These are phyloP conservation scores for Umbelopsis sp. DNA, from an alignment of 192 early-diverging fungal genomes.

Conservation along the genomic window DNA sequence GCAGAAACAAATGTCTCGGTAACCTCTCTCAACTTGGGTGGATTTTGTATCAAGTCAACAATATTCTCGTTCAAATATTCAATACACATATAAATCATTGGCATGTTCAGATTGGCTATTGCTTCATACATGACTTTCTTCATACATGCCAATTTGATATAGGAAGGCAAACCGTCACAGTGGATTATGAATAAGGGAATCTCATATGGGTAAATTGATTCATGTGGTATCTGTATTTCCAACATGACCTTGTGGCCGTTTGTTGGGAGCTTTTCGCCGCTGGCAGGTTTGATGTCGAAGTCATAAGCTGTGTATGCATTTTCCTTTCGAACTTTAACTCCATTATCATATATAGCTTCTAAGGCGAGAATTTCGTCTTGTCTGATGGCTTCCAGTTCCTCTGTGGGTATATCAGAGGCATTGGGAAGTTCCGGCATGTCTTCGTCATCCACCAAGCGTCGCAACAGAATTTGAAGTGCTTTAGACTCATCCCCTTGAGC, in stretches of 20 bases:
- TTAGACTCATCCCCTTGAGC: constrained; percentile 50
- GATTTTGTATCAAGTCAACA: constrained; percentile 49
- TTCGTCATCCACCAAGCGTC: constrained; percentile 51
- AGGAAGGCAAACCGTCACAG: constrained; percentile 69
- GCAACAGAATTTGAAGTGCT: constrained; percentile 58
- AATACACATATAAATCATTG: constrained; percentile 62
- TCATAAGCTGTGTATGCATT: constrained; percentile 25
- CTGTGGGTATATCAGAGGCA: constrained; percentile 22
- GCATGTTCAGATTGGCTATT: constrained; percentile 44
- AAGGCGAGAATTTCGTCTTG: constrained; percentile 68
- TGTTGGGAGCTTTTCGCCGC: not conserved
- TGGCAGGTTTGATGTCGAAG: constrained; percentile 3
- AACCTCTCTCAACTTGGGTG: constrained; percentile 48
- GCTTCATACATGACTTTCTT: constrained; percentile 52
- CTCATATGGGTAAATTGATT: constrained; percentile 66
- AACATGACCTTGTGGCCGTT: constrained; percentile 44
- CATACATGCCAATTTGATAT: constrained; percentile 64
- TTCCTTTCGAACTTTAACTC: constrained; percentile 31
- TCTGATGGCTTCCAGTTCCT: constrained; percentile 38
- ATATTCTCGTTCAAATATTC: constrained; percentile 57
- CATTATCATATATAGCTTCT: constrained; percentile 68
- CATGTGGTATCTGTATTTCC: constrained; percentile 64
- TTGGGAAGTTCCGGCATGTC: constrained; percentile 32
- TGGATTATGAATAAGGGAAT: constrained; percentile 66
- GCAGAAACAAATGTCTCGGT: constrained; percentile 38